Percentiles rank a stretch among this genome's conserved stretches.
Conservation (phyloP, 1,139 yeast species). For the Saccharomycopsis phalli region DNA sequence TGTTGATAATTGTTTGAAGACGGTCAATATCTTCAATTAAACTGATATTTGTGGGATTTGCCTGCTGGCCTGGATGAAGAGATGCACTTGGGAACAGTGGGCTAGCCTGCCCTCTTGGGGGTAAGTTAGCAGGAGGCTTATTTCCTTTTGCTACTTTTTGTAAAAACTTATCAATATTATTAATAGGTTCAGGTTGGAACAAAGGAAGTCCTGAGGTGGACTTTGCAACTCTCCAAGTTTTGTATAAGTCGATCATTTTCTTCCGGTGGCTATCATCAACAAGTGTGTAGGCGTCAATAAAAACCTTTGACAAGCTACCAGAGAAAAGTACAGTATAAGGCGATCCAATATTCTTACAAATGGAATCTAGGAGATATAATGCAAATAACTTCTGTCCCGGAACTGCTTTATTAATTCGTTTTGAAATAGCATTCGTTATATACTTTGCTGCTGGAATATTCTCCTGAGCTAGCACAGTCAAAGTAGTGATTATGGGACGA, state of each 20-base stretch:
- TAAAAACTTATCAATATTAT: slow-evolving; percentile 66
- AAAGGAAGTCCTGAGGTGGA: slow-evolving; percentile 57
- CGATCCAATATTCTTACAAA: slow-evolving; percentile 81
- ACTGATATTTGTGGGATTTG: slow-evolving; percentile 6
- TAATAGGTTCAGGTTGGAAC: slow-evolving; percentile 64
- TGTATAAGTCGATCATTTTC: slow-evolving; percentile 67
- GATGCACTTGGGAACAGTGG: background rate
- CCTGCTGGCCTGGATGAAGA: background rate
- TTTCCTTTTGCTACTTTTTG: slow-evolving; percentile 38
- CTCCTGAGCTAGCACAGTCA: slow-evolving; percentile 85
- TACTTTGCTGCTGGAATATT: slow-evolving; percentile 68
- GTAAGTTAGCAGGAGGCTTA: background rate
- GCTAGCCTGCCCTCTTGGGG: background rate
- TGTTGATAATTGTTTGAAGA: slow-evolving; percentile 31
- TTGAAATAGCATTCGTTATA: slow-evolving; percentile 64
- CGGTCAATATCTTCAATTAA: slow-evolving; percentile 33
- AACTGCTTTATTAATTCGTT: slow-evolving; percentile 53
- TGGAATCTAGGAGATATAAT: slow-evolving; percentile 81
- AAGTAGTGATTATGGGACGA: slow-evolving; percentile 75
- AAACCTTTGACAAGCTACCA: slow-evolving; percentile 53
- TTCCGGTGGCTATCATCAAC: slow-evolving; percentile 70
- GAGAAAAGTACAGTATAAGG: slow-evolving; percentile 79
- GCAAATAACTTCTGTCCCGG: slow-evolving; percentile 82
- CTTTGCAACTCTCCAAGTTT: slow-evolving; percentile 74
- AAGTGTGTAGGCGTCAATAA: slow-evolving; percentile 67